A percentile compares a stretch with the other conserved stretches of the same genome.
Evolutionary conservation across 2,329 filamentous ascomycete genomes (phyloP).

Genomic region (Tolypocladium sp.): DNA sequence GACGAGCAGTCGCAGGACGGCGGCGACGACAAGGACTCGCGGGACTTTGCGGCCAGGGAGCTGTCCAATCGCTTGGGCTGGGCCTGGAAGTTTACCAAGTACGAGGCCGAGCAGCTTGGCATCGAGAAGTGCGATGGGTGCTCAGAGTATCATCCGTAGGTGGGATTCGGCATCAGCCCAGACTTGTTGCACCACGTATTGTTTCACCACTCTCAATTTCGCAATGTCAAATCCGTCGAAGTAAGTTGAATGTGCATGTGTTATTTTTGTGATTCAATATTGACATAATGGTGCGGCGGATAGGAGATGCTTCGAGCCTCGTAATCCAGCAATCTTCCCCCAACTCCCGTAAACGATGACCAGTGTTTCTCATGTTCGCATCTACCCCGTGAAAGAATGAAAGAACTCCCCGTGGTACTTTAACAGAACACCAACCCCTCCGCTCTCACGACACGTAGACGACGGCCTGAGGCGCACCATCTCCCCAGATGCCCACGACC

Average conservation of each 20-base stretch:
- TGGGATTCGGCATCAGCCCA: background rate
- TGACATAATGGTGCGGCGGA: background rate
- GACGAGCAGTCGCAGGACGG: constrained; percentile 14
- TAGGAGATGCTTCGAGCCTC: background rate
- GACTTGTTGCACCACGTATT: too few relatives aligned
- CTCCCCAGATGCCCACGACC: constrained; percentile 58
- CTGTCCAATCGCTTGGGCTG: constrained; percentile 6
- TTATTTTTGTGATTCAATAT: background rate
- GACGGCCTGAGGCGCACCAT: constrained; percentile 34
- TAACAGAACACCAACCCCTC: background rate
- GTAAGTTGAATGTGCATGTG: background rate
- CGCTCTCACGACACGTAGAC: constrained; percentile 21
- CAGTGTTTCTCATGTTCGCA: background rate
- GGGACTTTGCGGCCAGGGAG: constrained; percentile 20
- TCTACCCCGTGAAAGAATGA: background rate
- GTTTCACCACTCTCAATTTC: background rate
- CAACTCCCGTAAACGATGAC: background rate
- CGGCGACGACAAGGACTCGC: constrained; percentile 6
- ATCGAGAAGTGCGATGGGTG: constrained; percentile 7
- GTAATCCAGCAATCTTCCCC: background rate
- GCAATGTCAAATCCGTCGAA: too few relatives aligned
- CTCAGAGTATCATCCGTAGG: constrained; percentile 5
- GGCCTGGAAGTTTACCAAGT: constrained; percentile 12
- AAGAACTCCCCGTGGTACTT: background rate
- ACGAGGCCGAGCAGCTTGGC: constrained; percentile 7